These are phyloP conservation scores for Aspergillus aculeatus DNA, from an alignment of 2,329 filamentous ascomycete genomes.

Conservation along the genomic window DNA sequence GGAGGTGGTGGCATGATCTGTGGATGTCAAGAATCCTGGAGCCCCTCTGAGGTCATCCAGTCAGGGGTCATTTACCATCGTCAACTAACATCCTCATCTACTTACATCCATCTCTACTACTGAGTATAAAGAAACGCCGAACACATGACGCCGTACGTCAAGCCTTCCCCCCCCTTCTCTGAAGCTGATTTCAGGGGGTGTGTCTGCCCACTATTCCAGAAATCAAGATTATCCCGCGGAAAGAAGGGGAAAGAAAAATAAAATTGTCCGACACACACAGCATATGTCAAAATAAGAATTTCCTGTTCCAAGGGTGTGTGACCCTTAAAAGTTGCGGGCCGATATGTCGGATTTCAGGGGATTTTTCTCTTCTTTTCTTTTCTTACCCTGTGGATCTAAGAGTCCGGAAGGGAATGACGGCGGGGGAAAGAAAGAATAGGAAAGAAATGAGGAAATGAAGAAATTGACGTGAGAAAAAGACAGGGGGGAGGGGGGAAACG, in stretches of 20 bases:
- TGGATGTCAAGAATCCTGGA: no score
- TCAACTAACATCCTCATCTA: no score
- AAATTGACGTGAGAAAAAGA: not conserved
- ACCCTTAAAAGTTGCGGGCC: conserved; percentile 30
- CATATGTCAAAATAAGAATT: conserved; percentile 25
- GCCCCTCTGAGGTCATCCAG: no score
- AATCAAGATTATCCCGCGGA: not conserved
- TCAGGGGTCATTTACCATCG: no score
- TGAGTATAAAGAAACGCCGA: no score
- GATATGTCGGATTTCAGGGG: conserved; percentile 20
- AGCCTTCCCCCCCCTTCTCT: not conserved
- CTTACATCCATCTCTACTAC: no score
- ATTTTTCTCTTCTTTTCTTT: no score
- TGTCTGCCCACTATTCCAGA: conserved; percentile 31
- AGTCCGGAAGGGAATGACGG: no score
- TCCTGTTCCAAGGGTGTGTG: conserved; percentile 31
- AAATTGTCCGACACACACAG: conserved; percentile 2
- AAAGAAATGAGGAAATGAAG: not conserved
- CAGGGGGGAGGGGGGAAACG: not conserved
- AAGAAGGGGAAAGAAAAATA: conserved; percentile 1
- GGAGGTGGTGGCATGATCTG: no score
- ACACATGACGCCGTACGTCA: no score
- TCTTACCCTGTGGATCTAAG: no score
- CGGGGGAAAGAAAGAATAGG: no score
- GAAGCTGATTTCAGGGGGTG: conserved; percentile 21